These are phyloP conservation scores for Guadua angustifolia DNA, from an alignment of 176 grass and related monocot species.

Conservation along the genomic window DNA sequence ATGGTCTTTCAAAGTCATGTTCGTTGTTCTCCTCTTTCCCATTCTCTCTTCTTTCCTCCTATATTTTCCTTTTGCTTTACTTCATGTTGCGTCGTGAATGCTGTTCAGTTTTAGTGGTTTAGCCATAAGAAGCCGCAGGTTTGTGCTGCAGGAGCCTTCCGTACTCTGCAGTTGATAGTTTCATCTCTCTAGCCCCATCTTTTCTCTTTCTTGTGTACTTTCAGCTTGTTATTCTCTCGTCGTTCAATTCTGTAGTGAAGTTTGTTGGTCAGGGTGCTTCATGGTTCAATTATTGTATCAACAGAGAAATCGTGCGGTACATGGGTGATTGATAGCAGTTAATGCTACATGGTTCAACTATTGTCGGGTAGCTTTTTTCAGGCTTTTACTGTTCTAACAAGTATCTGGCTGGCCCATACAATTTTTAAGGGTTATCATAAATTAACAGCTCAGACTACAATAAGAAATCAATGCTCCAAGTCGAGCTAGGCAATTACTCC, in stretches of 20 bases:
- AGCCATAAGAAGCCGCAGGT: slow-evolving; percentile 59
- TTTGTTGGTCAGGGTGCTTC: neutral
- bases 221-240: slow-evolving; percentile 10
- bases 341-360: neutral
- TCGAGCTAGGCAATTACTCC: neutral
- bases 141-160: slow-evolving; percentile 40
- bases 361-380: neutral
- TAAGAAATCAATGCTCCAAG: neutral
- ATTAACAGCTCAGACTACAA: neutral
- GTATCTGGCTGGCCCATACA: neutral
- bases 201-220: neutral
- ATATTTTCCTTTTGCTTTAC: slow-evolving; percentile 33
- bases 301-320: neutral
- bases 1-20: slow-evolving; percentile 48
- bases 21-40: slow-evolving; percentile 25
- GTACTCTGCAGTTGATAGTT: slow-evolving; percentile 32
- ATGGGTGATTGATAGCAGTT: neutral
- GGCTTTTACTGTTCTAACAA: neutral
- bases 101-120: slow-evolving; percentile 51
- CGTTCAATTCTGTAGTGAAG: neutral
- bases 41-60: slow-evolving; percentile 22
- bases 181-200: neutral
- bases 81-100: slow-evolving; percentile 50
- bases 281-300: neutral
- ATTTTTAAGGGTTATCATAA: neutral